Conservation (phyloP, 2,329 filamentous ascomycete species). For the Cladophialophora carrionii region DNA sequence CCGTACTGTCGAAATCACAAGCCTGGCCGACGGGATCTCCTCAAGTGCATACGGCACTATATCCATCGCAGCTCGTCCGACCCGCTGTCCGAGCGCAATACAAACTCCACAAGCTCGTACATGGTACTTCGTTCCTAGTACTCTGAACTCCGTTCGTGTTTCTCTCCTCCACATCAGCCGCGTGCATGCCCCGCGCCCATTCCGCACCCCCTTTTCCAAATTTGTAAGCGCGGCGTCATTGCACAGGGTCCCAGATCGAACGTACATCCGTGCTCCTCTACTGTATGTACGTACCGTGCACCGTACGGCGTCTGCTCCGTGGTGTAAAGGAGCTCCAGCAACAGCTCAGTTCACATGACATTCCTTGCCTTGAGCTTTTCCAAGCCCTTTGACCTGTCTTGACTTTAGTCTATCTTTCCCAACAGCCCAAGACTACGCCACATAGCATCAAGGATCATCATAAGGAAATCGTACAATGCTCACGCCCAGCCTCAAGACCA, state of each 20-base stretch:
- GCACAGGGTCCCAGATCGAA: not conserved
- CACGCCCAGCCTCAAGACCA: not conserved
- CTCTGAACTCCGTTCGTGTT: no score
- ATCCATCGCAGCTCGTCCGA: not conserved
- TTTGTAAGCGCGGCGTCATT: conserved; percentile 13
- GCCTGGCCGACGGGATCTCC: no score
- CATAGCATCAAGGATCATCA: not conserved
- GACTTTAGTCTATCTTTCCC: no score
- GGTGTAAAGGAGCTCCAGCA: not conserved
- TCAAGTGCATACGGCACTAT: not conserved
- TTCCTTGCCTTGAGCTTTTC: not conserved
- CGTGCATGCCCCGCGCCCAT: not conserved
- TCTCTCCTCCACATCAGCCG: not conserved
- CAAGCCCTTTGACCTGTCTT: not conserved
- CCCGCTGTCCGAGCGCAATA: not conserved
- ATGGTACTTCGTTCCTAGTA: not conserved
- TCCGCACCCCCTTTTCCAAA: conserved; percentile 9
- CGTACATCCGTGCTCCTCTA: not conserved
- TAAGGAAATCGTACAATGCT: not conserved
- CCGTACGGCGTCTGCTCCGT: no score
- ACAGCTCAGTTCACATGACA: not conserved
- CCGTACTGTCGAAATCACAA: not conserved
- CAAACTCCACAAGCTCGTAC: not conserved
- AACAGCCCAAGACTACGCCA: not conserved
- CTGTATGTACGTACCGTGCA: no score